Conservation (phyloP, 2,329 filamentous ascomycete genomes). For the Pleurostoma richardsiae region DNA sequence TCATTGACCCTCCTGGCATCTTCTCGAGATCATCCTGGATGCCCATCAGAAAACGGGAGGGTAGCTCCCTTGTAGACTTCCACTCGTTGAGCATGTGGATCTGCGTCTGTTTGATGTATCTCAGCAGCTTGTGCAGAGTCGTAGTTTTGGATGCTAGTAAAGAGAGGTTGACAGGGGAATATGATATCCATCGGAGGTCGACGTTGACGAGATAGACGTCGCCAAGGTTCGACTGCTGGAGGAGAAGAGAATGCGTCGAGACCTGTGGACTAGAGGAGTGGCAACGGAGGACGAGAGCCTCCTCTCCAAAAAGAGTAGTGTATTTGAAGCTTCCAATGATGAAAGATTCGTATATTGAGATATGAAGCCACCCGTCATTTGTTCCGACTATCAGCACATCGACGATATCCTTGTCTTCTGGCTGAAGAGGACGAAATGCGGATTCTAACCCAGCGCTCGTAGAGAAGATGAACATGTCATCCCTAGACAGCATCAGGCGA, state of each 20-base stretch:
- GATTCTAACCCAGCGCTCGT: conserved; percentile 64
- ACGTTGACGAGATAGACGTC: conserved; percentile 64
- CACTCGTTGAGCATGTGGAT: conserved; percentile 77
- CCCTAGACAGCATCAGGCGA: conserved; percentile 26
- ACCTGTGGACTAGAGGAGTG: conserved; percentile 70
- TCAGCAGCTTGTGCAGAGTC: conserved; percentile 76
- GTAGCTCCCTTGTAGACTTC: conserved; percentile 76
- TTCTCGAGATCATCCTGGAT: conserved; percentile 71
- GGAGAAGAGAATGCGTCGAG: conserved; percentile 71
- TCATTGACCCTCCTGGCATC: conserved; percentile 48
- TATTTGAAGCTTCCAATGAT: conserved; percentile 64
- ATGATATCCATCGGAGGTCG: conserved; percentile 77
- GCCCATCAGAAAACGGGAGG: conserved; percentile 69
- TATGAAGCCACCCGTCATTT: conserved; percentile 64
- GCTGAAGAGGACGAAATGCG: conserved; percentile 58
- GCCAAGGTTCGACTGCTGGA: conserved; percentile 30
- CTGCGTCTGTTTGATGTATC: conserved; percentile 79
- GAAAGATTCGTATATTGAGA: conserved; percentile 84
- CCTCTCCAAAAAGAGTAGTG: conserved; percentile 8
- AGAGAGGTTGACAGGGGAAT: conserved; percentile 74
- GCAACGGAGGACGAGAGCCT: conserved; percentile 36
- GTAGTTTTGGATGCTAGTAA: conserved; percentile 83
- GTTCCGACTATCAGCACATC: conserved; percentile 75
- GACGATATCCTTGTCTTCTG: conserved; percentile 66
- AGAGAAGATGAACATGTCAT: conserved; percentile 61